Evolutionary conservation across 73 alveolate species (phyloP), one percentile per base, ranked within the genome.

Genomic region (Stentor roeselii): DNA sequence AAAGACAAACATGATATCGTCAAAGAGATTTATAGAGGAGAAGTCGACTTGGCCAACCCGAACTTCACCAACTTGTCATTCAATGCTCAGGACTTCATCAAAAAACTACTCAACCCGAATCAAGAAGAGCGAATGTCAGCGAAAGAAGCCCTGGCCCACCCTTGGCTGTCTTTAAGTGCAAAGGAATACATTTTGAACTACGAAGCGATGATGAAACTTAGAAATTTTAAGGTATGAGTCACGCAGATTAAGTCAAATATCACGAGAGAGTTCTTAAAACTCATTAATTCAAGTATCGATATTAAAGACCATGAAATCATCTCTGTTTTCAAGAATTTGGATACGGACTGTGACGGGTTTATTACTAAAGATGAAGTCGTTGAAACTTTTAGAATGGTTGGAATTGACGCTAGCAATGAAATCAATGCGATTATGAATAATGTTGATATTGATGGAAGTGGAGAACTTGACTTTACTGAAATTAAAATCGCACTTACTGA

Each of bases 11-110:
- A 88, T 3, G 61, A 78, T 36, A 86, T 88, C 88, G 78, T 86
- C 40, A 76, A 78, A 40, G 39, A 85, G 35, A 90, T 80, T 75
- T 90, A 92, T 40, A 96, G 89, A 60, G 96, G 91, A 61, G 95
- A 92, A 76, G 86, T 92, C 41, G 93, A 88, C 67, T 50, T 50
- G 6, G 67, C 6, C 6, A 50, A 50, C 67, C 67, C 67, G 67
- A 50, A 50, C 21, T 50, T 50, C 67, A 50, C 67, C 6, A 50
- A 21, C 21, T 21, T 50, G 6, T 50, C 67, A 6, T 50, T 50
- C 21, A 50, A 21, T 21, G 67, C 67, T 21, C 67, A 82, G n/a
- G 89, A 83, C 35, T 74, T 87, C 4, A 82, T 87, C 36, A 11
- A 36, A 11, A n/a, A 35, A 36, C n/a, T 82, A 78, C 76, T 87